Percentiles rank a stretch among this genome's conserved stretches.
phyloP scores from a whole-genome alignment of 169 alveolate genomes.

The Plasmodium billcollinsi region DNA sequence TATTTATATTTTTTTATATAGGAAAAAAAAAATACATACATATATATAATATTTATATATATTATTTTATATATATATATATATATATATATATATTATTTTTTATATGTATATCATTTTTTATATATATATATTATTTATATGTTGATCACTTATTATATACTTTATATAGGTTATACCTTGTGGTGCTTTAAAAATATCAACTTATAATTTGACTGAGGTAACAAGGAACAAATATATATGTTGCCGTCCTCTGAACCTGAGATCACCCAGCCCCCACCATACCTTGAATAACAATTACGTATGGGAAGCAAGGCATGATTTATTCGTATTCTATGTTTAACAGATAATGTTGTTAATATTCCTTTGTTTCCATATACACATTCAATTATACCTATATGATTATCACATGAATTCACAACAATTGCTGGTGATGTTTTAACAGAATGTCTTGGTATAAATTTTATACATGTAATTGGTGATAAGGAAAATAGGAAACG shows the following conservation, averaged over 20 bases:
- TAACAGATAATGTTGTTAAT: conserved; percentile 65
- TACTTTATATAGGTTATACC: conserved; percentile 42
- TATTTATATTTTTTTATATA: neutral
- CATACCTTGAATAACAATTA: conserved; percentile 83
- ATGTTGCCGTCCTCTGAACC: conserved; percentile 88
- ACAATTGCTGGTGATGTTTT: conserved; percentile 78
- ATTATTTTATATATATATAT: too few species aligned
- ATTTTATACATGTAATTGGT: conserved; percentile 84
- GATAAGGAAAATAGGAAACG: conserved; percentile 65
- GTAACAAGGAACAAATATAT: conserved; percentile 80
- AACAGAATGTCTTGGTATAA: conserved; percentile 81
- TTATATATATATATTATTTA: too few species aligned
- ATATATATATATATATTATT: too few species aligned
- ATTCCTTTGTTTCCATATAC: conserved; percentile 81
- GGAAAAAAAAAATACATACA: conserved; percentile 4
- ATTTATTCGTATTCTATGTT: conserved; percentile 80
- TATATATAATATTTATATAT: neutral
- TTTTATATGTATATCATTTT: too few species aligned
- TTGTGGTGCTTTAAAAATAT: conserved; percentile 74
- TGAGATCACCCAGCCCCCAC: conserved; percentile 88
- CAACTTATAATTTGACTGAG: conserved; percentile 55
- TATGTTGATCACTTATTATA: neutral
- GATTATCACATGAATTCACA: conserved; percentile 88
- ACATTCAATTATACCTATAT: conserved; percentile 87
- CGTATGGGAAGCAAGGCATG: conserved; percentile 84